Evolutionary conservation across 306 rosid genomes (phyloP).

Genomic region (Cicer yamashitae): DNA sequence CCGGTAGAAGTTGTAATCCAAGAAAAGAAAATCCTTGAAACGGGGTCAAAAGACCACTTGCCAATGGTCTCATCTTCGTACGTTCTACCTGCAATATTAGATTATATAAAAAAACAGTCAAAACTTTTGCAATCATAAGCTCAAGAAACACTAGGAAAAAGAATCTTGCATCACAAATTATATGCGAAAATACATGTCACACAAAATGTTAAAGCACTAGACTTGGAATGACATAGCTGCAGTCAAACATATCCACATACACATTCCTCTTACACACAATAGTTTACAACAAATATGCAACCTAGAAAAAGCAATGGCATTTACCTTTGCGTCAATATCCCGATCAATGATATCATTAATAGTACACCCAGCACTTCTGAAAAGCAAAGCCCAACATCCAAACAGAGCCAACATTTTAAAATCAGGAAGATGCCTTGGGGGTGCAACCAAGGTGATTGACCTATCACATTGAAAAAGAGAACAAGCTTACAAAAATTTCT

Average conservation of each 20-base stretch:
- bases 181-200: slow-evolving; percentile 3
- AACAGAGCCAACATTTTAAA: slow-evolving; percentile 75
- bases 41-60: slow-evolving; percentile 88
- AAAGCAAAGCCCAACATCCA: slow-evolving; percentile 85
- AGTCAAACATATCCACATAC: slow-evolving; percentile 16
- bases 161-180: background rate
- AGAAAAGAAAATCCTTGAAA: slow-evolving; percentile 86
- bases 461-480: slow-evolving; percentile 50
- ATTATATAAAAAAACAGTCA: slow-evolving; percentile 38
- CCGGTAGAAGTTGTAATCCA: slow-evolving; percentile 85
- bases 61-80: slow-evolving; percentile 85
- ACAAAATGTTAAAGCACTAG: slow-evolving; percentile 32
- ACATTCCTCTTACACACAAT: slow-evolving; percentile 5
- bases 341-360: slow-evolving; percentile 84
- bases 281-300: slow-evolving; percentile 34
- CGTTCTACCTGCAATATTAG: slow-evolving; percentile 79
- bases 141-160: slow-evolving; percentile 9
- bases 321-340: slow-evolving; percentile 81
- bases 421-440: slow-evolving; percentile 82
- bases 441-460: slow-evolving; percentile 86
- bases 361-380: slow-evolving; percentile 91
- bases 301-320: slow-evolving; percentile 5
- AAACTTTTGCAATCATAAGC: slow-evolving; percentile 28
- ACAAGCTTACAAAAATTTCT: background rate
- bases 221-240: slow-evolving; percentile 35